Percentiles rank a stretch among this genome's conserved stretches.
These are phyloP conservation scores for Sordariomycetes sp. DNA, from an alignment of 2,329 filamentous ascomycete species.

Conservation along the genomic window DNA sequence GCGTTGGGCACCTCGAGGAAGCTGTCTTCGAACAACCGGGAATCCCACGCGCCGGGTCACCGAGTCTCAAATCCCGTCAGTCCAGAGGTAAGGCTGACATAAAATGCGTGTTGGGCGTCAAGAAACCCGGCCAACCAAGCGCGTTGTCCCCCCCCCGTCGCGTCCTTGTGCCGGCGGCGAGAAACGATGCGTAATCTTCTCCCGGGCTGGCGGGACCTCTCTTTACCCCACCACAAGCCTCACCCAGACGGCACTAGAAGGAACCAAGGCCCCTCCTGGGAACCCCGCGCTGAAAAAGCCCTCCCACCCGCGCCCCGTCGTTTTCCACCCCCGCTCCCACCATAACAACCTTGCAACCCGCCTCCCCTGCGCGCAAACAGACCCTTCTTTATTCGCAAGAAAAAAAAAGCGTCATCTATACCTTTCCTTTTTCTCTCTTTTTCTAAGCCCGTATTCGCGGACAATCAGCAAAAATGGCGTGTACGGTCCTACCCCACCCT, in stretches of 20 bases:
- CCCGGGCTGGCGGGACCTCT: too few relatives aligned
- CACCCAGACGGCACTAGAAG: background rate
- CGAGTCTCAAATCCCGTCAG: too few relatives aligned
- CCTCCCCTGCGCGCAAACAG: background rate
- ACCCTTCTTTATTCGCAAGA: background rate
- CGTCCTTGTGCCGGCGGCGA: too few relatives aligned
- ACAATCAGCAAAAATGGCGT: background rate
- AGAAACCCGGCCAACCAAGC: too few relatives aligned
- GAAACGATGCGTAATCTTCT: too few relatives aligned
- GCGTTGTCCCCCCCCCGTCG: too few relatives aligned
- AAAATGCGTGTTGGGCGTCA: too few relatives aligned
- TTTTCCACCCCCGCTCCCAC: background rate
- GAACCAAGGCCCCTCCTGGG: background rate
- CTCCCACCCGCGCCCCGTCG: background rate
- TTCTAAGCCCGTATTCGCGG: background rate
- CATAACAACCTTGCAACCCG: background rate
- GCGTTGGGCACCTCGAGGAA: too few relatives aligned
- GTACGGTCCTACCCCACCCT: background rate
- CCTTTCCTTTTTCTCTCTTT: background rate
- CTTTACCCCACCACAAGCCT: background rate
- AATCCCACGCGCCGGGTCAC: too few relatives aligned
- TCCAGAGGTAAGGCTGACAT: too few relatives aligned
- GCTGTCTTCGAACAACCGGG: too few relatives aligned
- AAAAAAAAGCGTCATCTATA: background rate
- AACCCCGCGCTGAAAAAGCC: background rate